Evolutionary conservation across 345 rosid species (phyloP).

Genomic region (Noccaea caerulescens): DNA sequence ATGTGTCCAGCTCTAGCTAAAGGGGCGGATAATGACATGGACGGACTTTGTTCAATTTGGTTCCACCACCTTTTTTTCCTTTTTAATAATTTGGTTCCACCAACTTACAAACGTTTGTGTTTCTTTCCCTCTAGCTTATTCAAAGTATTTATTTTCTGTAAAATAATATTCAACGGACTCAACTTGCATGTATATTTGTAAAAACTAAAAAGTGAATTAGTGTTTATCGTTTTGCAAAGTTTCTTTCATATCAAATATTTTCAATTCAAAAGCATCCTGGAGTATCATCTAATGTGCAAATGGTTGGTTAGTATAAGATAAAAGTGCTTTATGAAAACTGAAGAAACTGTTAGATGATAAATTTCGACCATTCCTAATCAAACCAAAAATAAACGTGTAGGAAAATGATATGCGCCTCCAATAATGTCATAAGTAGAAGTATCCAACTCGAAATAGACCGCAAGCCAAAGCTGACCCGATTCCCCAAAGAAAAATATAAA

Average conservation of each 20-base stretch:
- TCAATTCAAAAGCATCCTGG: neutral
- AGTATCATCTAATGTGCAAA: neutral
- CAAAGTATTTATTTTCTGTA: neutral
- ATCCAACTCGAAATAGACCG: slow-evolving; percentile 35
- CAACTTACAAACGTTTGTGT: slow-evolving; percentile 28
- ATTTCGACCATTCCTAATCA: neutral
- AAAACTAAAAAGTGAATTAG: neutral
- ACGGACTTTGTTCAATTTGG: slow-evolving; percentile 36
- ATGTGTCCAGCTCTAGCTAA: too few relatives aligned
- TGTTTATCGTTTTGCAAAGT: neutral
- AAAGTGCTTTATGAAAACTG: neutral
- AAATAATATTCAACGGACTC: neutral
- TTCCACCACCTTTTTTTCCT: slow-evolving; percentile 32
- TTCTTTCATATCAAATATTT: neutral
- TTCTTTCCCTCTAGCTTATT: neutral
- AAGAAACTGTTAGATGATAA: neutral
- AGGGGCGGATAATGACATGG: slow-evolving; percentile 29
- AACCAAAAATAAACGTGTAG: neutral
- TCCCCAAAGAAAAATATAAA: neutral
- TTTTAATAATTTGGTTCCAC: slow-evolving; percentile 22
- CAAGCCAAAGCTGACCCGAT: slow-evolving; percentile 34
- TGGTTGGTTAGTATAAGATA: neutral
- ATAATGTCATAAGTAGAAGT: slow-evolving; percentile 41
- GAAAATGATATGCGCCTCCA: slow-evolving; percentile 10
- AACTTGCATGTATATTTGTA: neutral